Base-by-base conservation (phyloP, 352 stramenopile species). In the Hyaloperonospora brassicae region DNA sequence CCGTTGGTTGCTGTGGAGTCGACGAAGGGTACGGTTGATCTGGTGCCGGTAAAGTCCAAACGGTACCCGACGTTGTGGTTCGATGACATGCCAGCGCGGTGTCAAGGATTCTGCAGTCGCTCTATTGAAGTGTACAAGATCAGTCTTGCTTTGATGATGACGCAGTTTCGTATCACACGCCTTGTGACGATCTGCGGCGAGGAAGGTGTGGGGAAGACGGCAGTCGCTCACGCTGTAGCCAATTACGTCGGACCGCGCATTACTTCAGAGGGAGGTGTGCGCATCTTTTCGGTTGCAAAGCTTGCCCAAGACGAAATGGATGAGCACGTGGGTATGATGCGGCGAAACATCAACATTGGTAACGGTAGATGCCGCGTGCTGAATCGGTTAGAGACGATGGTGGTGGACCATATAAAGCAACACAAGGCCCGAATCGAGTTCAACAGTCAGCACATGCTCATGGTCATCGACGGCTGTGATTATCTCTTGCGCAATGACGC, bases 41-140 rank as follows among this genome's bases (percentile, higher is more conserved):
- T 88, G 0, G 77, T 67, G 2, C 64, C 75, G 1, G 60, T 85
- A 21, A 78, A 76, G 30, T 55, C 72, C 23, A 77, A 86, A 49
- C 61, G 66, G 21, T 89, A 87, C 55, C 82, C 82, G 0, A 86
- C 84, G 47, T 48, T 92, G 1, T 92, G 82, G 82, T 87, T 86
- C 38, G 76, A 86, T 39, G 81, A 87, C 36, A 62, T 92, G 14
- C 82, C 82, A 7, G 77, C 76, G 8, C 72, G 87, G 41, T 92
- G 79, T 35, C 77, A 89, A 62, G 82, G 81, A 9, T 92, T 92
- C 57, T 88, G 79, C 61, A 87, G 89, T 42, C 77, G 82, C 1
- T 66, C 77, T 0, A 70, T 86, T 1, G 82, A 92, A 55, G 79
- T 89, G 41, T 92, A 92, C 73, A 86, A 89, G 46, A 87, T 89